Conservation (phyloP, 139 green algal species). For the Chlamydomonas sp. region DNA sequence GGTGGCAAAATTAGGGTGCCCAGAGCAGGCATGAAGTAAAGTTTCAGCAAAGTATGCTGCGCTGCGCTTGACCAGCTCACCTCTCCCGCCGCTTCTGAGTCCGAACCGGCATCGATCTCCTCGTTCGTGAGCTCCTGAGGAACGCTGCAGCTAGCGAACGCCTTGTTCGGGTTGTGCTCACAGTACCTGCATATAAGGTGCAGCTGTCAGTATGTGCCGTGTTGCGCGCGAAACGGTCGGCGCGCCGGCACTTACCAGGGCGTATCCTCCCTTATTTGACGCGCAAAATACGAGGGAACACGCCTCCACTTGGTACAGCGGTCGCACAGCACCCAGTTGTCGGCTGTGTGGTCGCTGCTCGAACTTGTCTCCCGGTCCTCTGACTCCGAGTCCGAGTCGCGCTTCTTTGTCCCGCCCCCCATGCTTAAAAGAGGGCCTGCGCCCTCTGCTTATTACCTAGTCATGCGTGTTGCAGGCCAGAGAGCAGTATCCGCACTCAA, state of each 20-base stretch:
- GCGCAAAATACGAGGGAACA: conserved; percentile 58
- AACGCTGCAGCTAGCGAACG: conserved; percentile 74
- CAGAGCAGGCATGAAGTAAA: no score
- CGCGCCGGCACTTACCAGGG: conserved; percentile 62
- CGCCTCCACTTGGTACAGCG: conserved; percentile 86
- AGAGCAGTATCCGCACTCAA: no score
- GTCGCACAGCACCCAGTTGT: conserved; percentile 88
- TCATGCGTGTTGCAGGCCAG: not conserved
- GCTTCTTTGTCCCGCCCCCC: not conserved
- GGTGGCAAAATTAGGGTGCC: no score
- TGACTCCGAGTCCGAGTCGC: not conserved
- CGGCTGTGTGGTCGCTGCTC: not conserved
- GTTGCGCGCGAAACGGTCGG: not conserved
- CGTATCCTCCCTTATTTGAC: conserved; percentile 65
- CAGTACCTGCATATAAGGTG: conserved; percentile 76
- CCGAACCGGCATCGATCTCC: conserved; percentile 78
- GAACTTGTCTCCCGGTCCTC: not conserved
- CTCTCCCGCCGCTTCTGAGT: conserved; percentile 32
- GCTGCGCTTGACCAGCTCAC: not conserved
- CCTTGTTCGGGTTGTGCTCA: conserved; percentile 76
- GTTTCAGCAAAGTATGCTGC: no score
- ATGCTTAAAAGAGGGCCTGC: not conserved
- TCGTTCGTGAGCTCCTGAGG: conserved; percentile 88
- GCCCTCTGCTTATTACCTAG: no score
- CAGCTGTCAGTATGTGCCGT: not conserved